Conservation (phyloP, 352 stramenopile genomes). For the Phytophthora podocarpi region DNA sequence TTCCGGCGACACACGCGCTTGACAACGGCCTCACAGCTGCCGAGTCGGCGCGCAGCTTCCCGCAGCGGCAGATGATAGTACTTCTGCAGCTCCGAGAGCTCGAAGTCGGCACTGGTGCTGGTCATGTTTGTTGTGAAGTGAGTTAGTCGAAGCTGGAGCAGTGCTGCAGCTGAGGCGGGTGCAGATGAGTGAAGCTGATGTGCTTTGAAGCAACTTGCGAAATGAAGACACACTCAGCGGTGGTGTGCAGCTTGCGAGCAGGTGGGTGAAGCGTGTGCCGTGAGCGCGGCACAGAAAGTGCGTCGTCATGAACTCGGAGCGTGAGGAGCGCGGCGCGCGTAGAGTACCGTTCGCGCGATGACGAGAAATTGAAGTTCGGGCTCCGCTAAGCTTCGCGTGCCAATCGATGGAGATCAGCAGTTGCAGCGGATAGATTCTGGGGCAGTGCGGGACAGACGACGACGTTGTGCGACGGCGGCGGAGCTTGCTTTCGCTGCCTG, state of each 20-base stretch:
- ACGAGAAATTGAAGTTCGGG: slow-evolving; percentile 37
- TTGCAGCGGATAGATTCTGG: slow-evolving; percentile 28
- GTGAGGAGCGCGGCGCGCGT: slow-evolving; percentile 22
- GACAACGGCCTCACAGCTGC: slow-evolving; percentile 81
- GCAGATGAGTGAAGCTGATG: slow-evolving; percentile 16
- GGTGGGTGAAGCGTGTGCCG: slow-evolving; percentile 21
- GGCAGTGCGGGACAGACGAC: slow-evolving; percentile 23
- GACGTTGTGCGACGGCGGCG: slow-evolving; percentile 26
- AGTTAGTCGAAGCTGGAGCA: slow-evolving; percentile 1
- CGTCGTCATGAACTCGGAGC: slow-evolving; percentile 18
- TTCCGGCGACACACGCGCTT: slow-evolving; percentile 84
- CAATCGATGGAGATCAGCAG: slow-evolving; percentile 35
- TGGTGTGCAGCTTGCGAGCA: slow-evolving; percentile 30
- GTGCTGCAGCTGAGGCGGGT: slow-evolving; percentile 1
- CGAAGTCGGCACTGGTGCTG: slow-evolving; percentile 74
- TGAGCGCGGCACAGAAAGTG: slow-evolving; percentile 36
- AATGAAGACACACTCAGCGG: slow-evolving; percentile 31
- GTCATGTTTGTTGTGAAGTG: slow-evolving; percentile 27
- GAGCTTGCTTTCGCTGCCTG: slow-evolving; percentile 18
- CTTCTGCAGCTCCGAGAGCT: slow-evolving; percentile 81
- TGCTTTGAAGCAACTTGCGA: slow-evolving; percentile 38
- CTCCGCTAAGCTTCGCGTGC: slow-evolving; percentile 34
- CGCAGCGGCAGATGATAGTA: slow-evolving; percentile 87
- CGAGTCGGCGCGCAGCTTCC: slow-evolving; percentile 72
- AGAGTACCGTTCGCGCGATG: slow-evolving; percentile 27